Evolutionary conservation across 768 basidiomycete species (phyloP).

Genomic region (Phylloporus arenicola): DNA sequence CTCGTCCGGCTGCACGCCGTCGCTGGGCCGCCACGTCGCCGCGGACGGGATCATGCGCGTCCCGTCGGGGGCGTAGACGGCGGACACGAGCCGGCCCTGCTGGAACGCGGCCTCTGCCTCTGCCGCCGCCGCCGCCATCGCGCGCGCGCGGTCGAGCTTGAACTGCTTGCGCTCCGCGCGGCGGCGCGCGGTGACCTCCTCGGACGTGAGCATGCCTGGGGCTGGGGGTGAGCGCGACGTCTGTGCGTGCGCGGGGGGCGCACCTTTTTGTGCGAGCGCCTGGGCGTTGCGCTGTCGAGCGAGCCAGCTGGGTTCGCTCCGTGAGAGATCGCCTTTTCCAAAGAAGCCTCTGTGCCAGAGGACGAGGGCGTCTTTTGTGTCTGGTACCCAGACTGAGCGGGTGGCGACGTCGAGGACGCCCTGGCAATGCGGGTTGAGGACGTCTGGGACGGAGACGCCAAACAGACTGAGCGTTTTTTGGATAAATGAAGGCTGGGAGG

Average conservation of each 20-base stretch:
- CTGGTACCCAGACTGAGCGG: slow-evolving; percentile 82
- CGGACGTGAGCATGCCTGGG: slow-evolving; percentile 57
- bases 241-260: not conserved
- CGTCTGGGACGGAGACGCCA: slow-evolving; percentile 51
- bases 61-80: slow-evolving; percentile 48
- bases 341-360: slow-evolving; percentile 94
- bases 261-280: slow-evolving; percentile 55
- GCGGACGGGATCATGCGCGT: slow-evolving; percentile 61
- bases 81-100: slow-evolving; percentile 60
- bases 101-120: slow-evolving; percentile 76
- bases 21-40: slow-evolving; percentile 68
- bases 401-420: slow-evolving; percentile 75
- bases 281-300: slow-evolving; percentile 66
- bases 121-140: slow-evolving; percentile 75
- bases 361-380: slow-evolving; percentile 54
- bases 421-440: slow-evolving; percentile 68
- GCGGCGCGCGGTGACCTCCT: slow-evolving; percentile 86
- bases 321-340: slow-evolving; percentile 90
- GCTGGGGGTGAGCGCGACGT: not conserved
- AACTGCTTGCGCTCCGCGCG: slow-evolving; percentile 86
- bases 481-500: slow-evolving; percentile 35
- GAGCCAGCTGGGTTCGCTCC: slow-evolving; percentile 95
- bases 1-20: slow-evolving; percentile 14
- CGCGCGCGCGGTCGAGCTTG: slow-evolving; percentile 86
- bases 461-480: slow-evolving; percentile 47